Evolutionary conservation across 2,329 filamentous ascomycete genomes (phyloP).

Genomic region (Pezicula neosporulosa): DNA sequence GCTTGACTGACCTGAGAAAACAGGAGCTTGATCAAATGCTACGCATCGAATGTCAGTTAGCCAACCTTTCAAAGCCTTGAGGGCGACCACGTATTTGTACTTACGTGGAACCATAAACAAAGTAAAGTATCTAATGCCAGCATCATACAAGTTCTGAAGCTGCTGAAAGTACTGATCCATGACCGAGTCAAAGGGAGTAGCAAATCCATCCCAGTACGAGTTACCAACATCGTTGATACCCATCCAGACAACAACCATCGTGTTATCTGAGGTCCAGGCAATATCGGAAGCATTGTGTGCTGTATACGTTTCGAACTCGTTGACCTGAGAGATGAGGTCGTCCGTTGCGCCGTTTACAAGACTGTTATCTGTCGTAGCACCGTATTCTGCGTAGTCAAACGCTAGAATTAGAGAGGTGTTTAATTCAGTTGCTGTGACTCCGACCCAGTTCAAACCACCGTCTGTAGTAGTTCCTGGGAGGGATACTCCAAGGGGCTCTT

Average conservation of each 20-base stretch:
- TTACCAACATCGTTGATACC: slow-evolving; percentile 2
- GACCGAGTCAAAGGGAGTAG: neutral
- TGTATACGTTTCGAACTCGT: slow-evolving; percentile 1
- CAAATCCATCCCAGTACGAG: slow-evolving; percentile 1
- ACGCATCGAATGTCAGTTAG: neutral
- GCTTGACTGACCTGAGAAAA: neutral
- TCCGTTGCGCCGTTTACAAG: slow-evolving; percentile 1
- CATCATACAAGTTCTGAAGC: slow-evolving; percentile 1
- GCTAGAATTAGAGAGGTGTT: neutral
- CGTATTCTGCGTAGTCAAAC: slow-evolving; percentile 1
- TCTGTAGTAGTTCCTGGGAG: neutral
- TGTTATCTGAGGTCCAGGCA: slow-evolving; percentile 1
- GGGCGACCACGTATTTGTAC: neutral
- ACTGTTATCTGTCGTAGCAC: slow-evolving; percentile 1
- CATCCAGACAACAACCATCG: slow-evolving; percentile 1
- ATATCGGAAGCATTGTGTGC: neutral
- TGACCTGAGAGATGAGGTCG: neutral
- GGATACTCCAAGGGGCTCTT: neutral
- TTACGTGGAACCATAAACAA: slow-evolving; percentile 1
- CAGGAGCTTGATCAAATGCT: slow-evolving; percentile 1
- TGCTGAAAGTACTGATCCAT: neutral
- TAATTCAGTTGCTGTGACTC: neutral
- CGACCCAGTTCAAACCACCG: neutral
- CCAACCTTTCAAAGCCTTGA: neutral
- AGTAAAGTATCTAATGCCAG: slow-evolving; percentile 1